phyloP scores from a whole-genome alignment of 2,329 filamentous ascomycete genomes.

The Mollisia scopiformis region DNA sequence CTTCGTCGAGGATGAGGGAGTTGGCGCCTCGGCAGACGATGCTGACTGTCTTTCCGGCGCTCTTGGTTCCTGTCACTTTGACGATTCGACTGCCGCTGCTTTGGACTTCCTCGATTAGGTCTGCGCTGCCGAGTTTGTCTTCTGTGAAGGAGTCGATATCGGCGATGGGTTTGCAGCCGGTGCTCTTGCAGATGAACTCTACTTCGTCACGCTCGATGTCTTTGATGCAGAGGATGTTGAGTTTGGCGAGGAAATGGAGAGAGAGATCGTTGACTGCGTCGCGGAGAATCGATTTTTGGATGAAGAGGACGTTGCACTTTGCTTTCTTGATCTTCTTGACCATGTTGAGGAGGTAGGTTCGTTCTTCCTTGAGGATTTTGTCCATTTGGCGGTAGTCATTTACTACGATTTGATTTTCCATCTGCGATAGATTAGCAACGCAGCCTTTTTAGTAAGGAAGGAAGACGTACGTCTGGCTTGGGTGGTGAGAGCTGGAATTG shows the following conservation, averaged over 20 bases:
- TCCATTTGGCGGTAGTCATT: conserved; percentile 99
- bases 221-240: conserved; percentile 94
- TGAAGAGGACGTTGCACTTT: conserved; percentile 97
- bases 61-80: conserved; percentile 90
- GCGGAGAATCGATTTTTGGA: conserved; percentile 97
- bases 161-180: conserved; percentile 97
- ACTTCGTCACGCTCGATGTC: conserved; percentile 99
- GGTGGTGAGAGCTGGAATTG: conserved; percentile 98
- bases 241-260: conserved; percentile 95
- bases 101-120: conserved; percentile 91
- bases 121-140: conserved; percentile 93
- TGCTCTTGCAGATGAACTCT: conserved; percentile 99
- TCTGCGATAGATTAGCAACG: conserved; percentile 53
- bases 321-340: conserved; percentile 99
- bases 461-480: conserved; percentile 79
- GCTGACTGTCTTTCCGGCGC: conserved; percentile 84
- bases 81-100: conserved; percentile 88
- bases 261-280: conserved; percentile 98
- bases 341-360: conserved; percentile 96
- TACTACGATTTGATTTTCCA: conserved; percentile 99
- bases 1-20: conserved; percentile 91
- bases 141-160: conserved; percentile 98
- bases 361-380: conserved; percentile 99
- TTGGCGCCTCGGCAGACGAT: conserved; percentile 96
- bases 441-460: neutral